Percentiles rank a stretch among this genome's conserved stretches.
phyloP scores from a whole-genome alignment of 164 flowering plant species.

The Kalanchoe fedtschenkoi region DNA sequence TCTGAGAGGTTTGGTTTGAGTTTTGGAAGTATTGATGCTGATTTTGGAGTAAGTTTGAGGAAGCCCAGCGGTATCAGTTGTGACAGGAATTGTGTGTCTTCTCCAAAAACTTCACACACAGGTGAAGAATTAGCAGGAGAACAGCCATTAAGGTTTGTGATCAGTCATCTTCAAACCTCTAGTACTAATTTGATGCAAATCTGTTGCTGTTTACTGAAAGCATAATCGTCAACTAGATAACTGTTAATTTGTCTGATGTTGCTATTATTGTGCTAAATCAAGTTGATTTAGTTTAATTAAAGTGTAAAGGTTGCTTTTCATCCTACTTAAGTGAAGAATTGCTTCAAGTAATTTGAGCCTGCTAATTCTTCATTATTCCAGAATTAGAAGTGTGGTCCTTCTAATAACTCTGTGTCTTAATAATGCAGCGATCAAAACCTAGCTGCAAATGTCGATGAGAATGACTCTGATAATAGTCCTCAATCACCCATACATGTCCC shows the following conservation, averaged over 20 bases:
- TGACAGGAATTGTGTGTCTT: conserved; percentile 39
- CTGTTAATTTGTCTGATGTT: too few species aligned
- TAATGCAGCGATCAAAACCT: conserved; percentile 34
- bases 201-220: too few species aligned
- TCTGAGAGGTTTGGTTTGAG: conserved; percentile 59
- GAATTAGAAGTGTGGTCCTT: too few species aligned
- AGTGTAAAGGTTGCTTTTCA: too few species aligned
- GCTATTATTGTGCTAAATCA: too few species aligned
- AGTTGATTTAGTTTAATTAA: too few species aligned
- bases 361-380: too few species aligned
- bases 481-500: conserved; percentile 28
- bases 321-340: too few species aligned
- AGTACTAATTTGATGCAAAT: background rate
- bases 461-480: conserved; percentile 28
- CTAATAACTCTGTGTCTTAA: background rate
- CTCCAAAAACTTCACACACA: conserved; percentile 51
- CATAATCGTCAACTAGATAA: too few species aligned
- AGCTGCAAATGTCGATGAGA: conserved; percentile 26
- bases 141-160: conserved; percentile 41
- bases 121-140: conserved; percentile 46
- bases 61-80: conserved; percentile 25
- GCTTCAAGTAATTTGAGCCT: too few species aligned
- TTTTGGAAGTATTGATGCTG: conserved; percentile 85
- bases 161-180: background rate
- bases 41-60: conserved; percentile 34